Evolutionary conservation across 257 asterid species (phyloP).

Genomic region (Plantago elongata): DNA sequence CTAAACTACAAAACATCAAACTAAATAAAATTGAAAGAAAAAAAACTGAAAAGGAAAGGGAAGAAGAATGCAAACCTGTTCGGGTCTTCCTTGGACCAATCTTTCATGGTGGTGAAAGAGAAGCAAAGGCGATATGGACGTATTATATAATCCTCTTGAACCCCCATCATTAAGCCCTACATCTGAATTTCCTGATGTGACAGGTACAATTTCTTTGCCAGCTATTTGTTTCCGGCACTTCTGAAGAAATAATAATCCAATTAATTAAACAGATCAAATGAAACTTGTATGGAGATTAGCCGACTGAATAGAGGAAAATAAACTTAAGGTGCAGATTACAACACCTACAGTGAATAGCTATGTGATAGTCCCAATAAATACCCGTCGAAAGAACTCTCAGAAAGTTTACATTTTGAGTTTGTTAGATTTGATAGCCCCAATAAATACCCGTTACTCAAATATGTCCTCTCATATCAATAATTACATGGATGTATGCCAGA

Average conservation of each 20-base stretch:
- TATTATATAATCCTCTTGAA: conserved; percentile 8
- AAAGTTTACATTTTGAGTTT: too few species aligned
- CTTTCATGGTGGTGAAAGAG: conserved; percentile 9
- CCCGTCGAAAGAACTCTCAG: too few species aligned
- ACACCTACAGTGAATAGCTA: too few species aligned
- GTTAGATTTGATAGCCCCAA: too few species aligned
- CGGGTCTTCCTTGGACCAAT: conserved; percentile 9
- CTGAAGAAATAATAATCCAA: conserved; percentile 40
- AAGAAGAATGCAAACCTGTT: conserved; percentile 5
- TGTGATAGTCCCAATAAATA: too few species aligned
- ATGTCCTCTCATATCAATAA: too few species aligned
- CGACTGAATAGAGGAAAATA: too few species aligned
- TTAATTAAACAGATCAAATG: conserved; percentile 15
- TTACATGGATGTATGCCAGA: too few species aligned
- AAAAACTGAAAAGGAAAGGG: neutral
- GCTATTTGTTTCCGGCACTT: conserved; percentile 38
- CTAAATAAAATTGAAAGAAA: too few species aligned
- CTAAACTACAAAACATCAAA: too few species aligned
- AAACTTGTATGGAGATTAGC: neutral
- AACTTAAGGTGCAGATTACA: too few species aligned
- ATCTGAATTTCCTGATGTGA: conserved; percentile 1
- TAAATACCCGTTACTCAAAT: too few species aligned
- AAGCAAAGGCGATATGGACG: conserved; percentile 5
- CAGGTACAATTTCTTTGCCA: neutral
- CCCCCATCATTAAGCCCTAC: conserved; percentile 11